Evolutionary conservation across 768 basidiomycete species (phyloP), one percentile per base, ranked within the genome.

Genomic region (Calvatia gigantea): DNA sequence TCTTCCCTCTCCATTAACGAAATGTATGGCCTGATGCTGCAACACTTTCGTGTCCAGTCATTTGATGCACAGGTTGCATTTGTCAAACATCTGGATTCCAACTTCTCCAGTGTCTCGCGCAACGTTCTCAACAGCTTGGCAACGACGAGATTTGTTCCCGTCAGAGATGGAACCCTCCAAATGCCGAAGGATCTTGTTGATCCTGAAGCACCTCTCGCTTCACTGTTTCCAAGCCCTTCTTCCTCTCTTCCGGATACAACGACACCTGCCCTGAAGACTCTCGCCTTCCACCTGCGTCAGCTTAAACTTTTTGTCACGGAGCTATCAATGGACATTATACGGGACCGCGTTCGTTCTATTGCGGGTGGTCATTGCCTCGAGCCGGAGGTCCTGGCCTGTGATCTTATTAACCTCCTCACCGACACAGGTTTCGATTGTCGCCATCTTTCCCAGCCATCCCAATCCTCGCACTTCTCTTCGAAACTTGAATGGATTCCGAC

Each of bases 401-500:
- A n/a, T 19, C 45, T 55, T 15, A 55, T 55, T 25, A 41, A 29
- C 27, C 31, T 25, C n/a, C 38, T 55, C 37, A 46, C 29, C 17
- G 37, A 38, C 9, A n/a, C 27, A 12, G 28, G 28, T 14, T 15
- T 46, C 8, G 44, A 55, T 38, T 55, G 54, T 39, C 35, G 28
- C 21, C 6, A 6, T 2, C 37, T 44, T 17, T 51, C 35, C 15
- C n/a, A 44, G 8, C 12, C 29, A 2, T 17, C 49, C 1, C 8
- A 41, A 11, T 8, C 37, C 12, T 47, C 58, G 19, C 14, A 42
- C 31, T n/a, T 44, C 19, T 45, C 58, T 21, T 46, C 54, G 38
- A 25, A 57, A 6, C 33, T 60, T 6, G 37, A 38, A 17, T 79
- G 78, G 76, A 58, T 80, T 5, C 78, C 77, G 0, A 76, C 76